phyloP scores from a whole-genome alignment of 2,329 filamentous ascomycete species.

The Colletotrichum orbiculare region DNA sequence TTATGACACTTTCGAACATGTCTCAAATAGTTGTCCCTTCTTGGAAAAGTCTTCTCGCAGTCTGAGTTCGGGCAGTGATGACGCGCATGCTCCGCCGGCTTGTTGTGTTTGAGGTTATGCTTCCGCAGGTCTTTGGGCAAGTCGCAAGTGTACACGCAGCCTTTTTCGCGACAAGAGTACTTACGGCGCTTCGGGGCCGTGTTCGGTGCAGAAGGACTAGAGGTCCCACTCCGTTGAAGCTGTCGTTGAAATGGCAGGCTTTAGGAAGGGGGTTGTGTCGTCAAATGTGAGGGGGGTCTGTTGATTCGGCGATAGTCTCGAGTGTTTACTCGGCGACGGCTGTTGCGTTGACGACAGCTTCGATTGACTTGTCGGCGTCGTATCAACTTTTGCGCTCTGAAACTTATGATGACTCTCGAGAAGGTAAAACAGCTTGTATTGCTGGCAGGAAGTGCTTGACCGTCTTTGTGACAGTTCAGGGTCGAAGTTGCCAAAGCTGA shows the following conservation, averaged over 20 bases:
- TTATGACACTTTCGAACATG: not conserved
- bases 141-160: slow-evolving; percentile 7
- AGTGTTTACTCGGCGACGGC: no score
- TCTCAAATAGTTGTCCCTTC: slow-evolving; percentile 6
- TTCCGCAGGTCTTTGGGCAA: slow-evolving; percentile 4
- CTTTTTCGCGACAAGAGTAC: not conserved
- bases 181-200: not conserved
- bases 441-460: no score
- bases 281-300: no score
- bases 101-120: not conserved
- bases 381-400: no score
- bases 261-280: no score
- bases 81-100: not conserved
- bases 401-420: no score
- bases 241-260: not conserved
- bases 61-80: not conserved
- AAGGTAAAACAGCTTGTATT: no score
- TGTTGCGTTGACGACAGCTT: no score
- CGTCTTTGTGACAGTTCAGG: no score
- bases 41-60: not conserved
- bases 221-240: not conserved
- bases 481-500: not conserved
- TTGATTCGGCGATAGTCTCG: no score
- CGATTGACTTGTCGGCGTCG: no score
- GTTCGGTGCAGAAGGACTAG: not conserved